phyloP scores from a whole-genome alignment of 2,329 filamentous ascomycete species.

The Clonostachys solani region DNA sequence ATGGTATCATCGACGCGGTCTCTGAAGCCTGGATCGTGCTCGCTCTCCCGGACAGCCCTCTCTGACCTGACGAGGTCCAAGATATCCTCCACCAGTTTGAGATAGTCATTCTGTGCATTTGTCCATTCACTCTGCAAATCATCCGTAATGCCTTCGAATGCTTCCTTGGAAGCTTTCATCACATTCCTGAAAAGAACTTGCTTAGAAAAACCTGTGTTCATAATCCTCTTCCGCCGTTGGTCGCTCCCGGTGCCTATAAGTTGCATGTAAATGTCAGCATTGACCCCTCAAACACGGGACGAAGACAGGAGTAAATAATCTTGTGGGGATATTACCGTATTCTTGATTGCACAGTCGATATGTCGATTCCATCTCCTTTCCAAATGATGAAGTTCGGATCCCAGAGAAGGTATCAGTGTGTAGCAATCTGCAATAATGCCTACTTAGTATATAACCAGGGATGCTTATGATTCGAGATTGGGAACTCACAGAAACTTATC shows the following conservation, averaged over 20 bases:
- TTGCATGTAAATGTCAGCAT: background rate
- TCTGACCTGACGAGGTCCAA: conserved; percentile 2
- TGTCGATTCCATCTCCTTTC: conserved; percentile 24
- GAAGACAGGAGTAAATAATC: background rate
- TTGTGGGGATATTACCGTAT: conserved; percentile 15
- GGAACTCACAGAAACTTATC: conserved; percentile 1
- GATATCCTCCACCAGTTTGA: background rate
- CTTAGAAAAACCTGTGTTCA: background rate
- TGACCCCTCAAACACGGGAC: background rate
- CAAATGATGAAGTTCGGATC: conserved; percentile 29
- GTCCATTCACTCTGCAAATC: no score
- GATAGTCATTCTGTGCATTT: background rate
- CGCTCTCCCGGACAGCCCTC: conserved; percentile 1
- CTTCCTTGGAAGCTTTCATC: background rate
- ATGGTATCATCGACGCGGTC: background rate
- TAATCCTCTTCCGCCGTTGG: conserved; percentile 2
- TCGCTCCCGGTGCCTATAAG: conserved; percentile 1
- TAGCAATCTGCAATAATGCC: conserved; percentile 19
- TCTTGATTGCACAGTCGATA: conserved; percentile 24
- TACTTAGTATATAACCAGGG: background rate
- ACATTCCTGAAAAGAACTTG: background rate
- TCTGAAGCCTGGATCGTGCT: conserved; percentile 2
- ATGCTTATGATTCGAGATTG: background rate
- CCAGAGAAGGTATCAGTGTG: conserved; percentile 25
- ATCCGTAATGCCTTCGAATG: no score